phyloP scores from a whole-genome alignment of 2,329 filamentous ascomycete genomes.

The Penicillium aurantiogriseum region DNA sequence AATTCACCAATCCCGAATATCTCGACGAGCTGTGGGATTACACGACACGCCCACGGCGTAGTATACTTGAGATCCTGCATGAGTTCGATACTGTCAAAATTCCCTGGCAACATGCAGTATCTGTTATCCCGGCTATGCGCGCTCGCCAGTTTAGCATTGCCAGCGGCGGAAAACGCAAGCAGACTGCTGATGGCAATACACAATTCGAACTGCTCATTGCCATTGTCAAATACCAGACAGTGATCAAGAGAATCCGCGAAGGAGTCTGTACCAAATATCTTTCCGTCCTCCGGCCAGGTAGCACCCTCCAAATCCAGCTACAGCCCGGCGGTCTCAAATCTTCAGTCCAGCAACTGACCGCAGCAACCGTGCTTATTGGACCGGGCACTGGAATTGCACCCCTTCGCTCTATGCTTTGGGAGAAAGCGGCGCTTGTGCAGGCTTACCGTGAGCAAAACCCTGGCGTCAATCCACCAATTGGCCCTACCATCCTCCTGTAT shows the following conservation, averaged over 20 bases:
- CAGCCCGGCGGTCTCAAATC: slow-evolving; percentile 54
- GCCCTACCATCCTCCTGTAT: slow-evolving; percentile 68
- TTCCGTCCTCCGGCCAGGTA: slow-evolving; percentile 59
- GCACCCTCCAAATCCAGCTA: slow-evolving; percentile 59
- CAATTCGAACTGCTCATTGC: slow-evolving; percentile 74
- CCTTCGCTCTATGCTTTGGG: slow-evolving; percentile 74
- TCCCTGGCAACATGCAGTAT: slow-evolving; percentile 69
- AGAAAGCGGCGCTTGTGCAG: slow-evolving; percentile 54
- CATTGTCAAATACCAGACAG: slow-evolving; percentile 86
- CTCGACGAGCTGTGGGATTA: slow-evolving; percentile 96
- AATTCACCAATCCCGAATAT: slow-evolving; percentile 76
- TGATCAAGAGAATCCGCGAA: slow-evolving; percentile 77
- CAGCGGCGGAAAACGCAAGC: slow-evolving; percentile 60
- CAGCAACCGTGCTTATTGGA: slow-evolving; percentile 72
- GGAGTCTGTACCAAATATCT: slow-evolving; percentile 91
- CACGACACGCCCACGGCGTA: slow-evolving; percentile 82
- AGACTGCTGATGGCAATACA: slow-evolving; percentile 39
- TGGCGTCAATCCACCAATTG: slow-evolving; percentile 30
- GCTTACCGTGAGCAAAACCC: slow-evolving; percentile 31
- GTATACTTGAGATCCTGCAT: slow-evolving; percentile 85
- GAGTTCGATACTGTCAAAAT: slow-evolving; percentile 85
- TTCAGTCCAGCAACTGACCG: slow-evolving; percentile 47
- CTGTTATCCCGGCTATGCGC: slow-evolving; percentile 77
- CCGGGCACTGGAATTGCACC: slow-evolving; percentile 87
- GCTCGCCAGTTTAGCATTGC: slow-evolving; percentile 93